A percentile compares a stretch with the other conserved stretches of the same genome.
These are phyloP conservation scores for Trichoderma erinaceum DNA, from an alignment of 495 filamentous ascomycete genomes.

Conservation along the genomic window DNA sequence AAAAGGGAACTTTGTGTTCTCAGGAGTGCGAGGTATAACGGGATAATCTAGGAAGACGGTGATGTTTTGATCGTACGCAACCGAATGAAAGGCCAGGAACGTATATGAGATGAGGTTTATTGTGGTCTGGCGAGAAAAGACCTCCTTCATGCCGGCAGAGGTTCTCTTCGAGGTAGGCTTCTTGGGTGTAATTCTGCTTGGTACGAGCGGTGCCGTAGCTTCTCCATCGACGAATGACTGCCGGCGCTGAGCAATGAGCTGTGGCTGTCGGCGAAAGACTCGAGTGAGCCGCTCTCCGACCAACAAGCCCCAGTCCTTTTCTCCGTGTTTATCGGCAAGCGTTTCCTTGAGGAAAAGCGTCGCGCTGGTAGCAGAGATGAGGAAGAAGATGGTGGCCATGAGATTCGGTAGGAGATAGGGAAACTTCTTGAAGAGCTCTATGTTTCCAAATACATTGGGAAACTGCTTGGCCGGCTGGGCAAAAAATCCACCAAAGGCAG, in stretches of 20 bases:
- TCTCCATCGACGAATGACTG: conserved; percentile 40
- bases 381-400: conserved; percentile 62
- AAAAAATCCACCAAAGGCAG: conserved; percentile 78
- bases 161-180: conserved; percentile 20
- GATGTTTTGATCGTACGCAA: conserved; percentile 74
- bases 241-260: conserved; percentile 25
- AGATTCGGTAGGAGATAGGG: conserved; percentile 83
- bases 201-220: conserved; percentile 41
- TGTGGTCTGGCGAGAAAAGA: conserved; percentile 67
- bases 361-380: conserved; percentile 64
- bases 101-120: conserved; percentile 72
- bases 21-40: conserved; percentile 36
- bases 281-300: conserved; percentile 52
- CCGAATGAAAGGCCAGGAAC: conserved; percentile 65
- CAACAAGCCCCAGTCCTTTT: conserved; percentile 60
- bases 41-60: conserved; percentile 79
- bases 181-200: conserved; percentile 21
- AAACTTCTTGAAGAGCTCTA: conserved; percentile 60
- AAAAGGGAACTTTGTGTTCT: conserved; percentile 65
- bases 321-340: conserved; percentile 54
- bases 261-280: conserved; percentile 24
- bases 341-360: conserved; percentile 76
- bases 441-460: conserved; percentile 60
- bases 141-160: conserved; percentile 52
- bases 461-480: conserved; percentile 68